Evolutionary conservation across 2,329 filamentous ascomycete species (phyloP), one percentile per base, ranked within the genome.

Genomic region (Kalaharituber pfeilii): DNA sequence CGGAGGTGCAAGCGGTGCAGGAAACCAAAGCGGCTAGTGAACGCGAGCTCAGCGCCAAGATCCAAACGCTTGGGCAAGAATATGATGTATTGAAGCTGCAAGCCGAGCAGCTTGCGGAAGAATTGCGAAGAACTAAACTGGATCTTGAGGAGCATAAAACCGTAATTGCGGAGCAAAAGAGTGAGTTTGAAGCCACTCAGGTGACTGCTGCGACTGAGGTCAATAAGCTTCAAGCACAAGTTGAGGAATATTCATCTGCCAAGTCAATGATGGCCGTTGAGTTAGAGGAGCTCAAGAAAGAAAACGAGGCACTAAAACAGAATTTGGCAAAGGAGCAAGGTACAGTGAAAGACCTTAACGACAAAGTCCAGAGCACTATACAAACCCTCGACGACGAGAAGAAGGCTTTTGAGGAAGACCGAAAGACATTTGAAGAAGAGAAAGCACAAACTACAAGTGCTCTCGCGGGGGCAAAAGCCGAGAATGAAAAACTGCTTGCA

Each of bases 291-390:
- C 18, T 52, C 5, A 39, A 30, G 13, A 26, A 39, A 47, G 53
- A 53, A 11, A 29, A 54, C 13, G 45, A 56, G 50, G 33, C 36
- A 7, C 53, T 51, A 49, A 67, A 66, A 59, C 60, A 53, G 30
- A 6, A 22, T 2, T 22, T 47, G 15, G 42, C 13, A 20, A 22
- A 5, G 42, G 42, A 47, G 42, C 42, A 22, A 18, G 11, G 25
- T 13, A 22, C 13, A 22, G 22, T 22, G 13, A 47, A 47, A 22
- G 5, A 15, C 13, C 5, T 47, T 25, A 5, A 13, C 42, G 42
- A 2, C 11, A 22, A 20, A 13, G 15, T 47, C 25, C n/a, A 47
- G 65, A 67, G 57, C 65, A 67, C 54, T 62, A 65, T 45, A 59
- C 33, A 50, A 59, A 60, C 6, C 60, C 64, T 49, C 20, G n/a